Conservation (phyloP, 2,329 filamentous ascomycete genomes). For the Microsporum audouinii region DNA sequence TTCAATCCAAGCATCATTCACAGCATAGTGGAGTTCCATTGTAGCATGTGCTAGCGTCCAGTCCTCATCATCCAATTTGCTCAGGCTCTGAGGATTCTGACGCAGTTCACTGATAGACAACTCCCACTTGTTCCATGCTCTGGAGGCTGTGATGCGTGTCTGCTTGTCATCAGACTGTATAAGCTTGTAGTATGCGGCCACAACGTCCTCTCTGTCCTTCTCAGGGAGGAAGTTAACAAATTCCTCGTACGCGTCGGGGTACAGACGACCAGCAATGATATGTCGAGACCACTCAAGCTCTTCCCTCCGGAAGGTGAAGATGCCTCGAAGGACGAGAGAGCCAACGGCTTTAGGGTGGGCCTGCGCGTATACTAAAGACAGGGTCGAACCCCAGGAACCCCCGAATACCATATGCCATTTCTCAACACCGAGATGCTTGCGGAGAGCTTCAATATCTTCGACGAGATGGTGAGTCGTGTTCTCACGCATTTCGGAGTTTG, state of each 20-base stretch:
- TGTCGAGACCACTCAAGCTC: conserved; percentile 31
- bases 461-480: conserved; percentile 35
- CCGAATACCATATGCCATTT: conserved; percentile 40
- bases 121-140: conserved; percentile 29
- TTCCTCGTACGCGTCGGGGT: conserved; percentile 31
- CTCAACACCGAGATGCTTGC: conserved; percentile 31
- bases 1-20: conserved; percentile 32
- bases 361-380: conserved; percentile 37
- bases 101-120: conserved; percentile 23
- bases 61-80: conserved; percentile 22
- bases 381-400: conserved; percentile 20
- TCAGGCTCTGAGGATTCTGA: conserved; percentile 14
- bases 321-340: conserved; percentile 34
- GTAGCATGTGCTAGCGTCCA: conserved; percentile 30
- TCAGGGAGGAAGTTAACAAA: conserved; percentile 28
- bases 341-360: conserved; percentile 30
- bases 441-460: conserved; percentile 36
- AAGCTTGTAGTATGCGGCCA: conserved; percentile 31
- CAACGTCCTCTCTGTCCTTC: conserved; percentile 28
- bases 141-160: conserved; percentile 23
- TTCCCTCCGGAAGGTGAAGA: conserved; percentile 29
- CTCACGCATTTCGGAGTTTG: conserved; percentile 30
- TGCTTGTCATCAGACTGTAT: conserved; percentile 26
- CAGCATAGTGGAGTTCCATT: conserved; percentile 36
- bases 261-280: conserved; percentile 24